A percentile compares a stretch with the other conserved stretches of the same genome.
Evolutionary conservation across 345 rosid genomes (phyloP).

Genomic region (Triadica sebifera): DNA sequence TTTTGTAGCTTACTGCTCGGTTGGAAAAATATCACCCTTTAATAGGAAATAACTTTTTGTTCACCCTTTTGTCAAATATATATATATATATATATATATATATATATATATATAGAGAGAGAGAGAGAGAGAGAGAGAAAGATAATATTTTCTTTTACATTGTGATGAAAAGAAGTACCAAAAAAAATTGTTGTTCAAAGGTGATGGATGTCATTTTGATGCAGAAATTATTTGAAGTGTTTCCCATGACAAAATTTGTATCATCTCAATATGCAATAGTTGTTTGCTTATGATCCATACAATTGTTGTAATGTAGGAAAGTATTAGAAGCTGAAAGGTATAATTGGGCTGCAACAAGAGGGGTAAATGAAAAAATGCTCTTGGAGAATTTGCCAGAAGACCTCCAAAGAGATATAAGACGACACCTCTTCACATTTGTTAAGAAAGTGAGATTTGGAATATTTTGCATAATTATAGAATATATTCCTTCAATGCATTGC

Average conservation of each 20-base stretch:
- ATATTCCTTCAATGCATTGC: not conserved
- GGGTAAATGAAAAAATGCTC: conserved; percentile 70
- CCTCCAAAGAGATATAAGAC: conserved; percentile 81
- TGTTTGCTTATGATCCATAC: not conserved
- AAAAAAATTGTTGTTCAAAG: no score
- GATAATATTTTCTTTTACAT: no score
- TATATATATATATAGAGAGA: no score
- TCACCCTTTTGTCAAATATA: no score
- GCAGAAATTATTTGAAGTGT: conserved; percentile 2
- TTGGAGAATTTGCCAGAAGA: conserved; percentile 83
- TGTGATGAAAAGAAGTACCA: no score
- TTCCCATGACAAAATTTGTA: not conserved
- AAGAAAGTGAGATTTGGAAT: conserved; percentile 51
- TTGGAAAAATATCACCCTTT: no score
- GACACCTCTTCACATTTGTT: conserved; percentile 78
- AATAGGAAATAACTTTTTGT: no score
- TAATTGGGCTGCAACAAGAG: conserved; percentile 89
- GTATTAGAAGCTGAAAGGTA: conserved; percentile 80
- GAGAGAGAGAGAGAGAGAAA: no score
- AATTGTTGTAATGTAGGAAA: conserved; percentile 45
- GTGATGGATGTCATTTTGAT: not conserved
- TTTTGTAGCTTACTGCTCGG: no score
- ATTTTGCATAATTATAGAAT: not conserved
- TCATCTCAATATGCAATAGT: not conserved
- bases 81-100: no score